Percentiles rank a stretch among this genome's conserved stretches.
Evolutionary conservation across 2,329 filamentous ascomycete species (phyloP).

Genomic region (Ophidiomyces ophidiicola): DNA sequence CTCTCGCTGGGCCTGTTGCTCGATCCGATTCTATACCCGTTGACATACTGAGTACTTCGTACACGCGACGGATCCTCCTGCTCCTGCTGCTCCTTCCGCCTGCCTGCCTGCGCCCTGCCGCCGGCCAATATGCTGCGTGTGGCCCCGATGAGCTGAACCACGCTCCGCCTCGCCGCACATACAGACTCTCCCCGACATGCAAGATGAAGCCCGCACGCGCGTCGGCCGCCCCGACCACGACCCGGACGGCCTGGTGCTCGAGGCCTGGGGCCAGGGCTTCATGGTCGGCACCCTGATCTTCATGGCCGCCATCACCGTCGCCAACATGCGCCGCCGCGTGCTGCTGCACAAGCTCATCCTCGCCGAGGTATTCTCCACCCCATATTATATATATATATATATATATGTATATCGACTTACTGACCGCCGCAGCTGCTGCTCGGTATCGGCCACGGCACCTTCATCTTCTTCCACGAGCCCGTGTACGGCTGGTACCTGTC

Average conservation of each 20-base stretch:
- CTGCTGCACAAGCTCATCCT: constrained; percentile 41
- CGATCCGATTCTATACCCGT: too few species aligned
- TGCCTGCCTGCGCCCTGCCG: too few species aligned
- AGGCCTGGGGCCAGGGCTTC: constrained; percentile 39
- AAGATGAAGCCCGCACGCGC: not conserved
- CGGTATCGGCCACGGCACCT: constrained; percentile 46
- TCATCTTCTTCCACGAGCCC: constrained; percentile 45
- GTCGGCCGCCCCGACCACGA: constrained; percentile 14
- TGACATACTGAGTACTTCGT: too few species aligned
- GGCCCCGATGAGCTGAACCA: too few species aligned
- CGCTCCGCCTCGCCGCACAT: not conserved
- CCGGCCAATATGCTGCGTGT: too few species aligned
- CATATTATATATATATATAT: too few species aligned
- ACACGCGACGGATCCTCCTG: too few species aligned
- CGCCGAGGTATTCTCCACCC: constrained; percentile 29
- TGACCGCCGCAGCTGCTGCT: constrained; percentile 46
- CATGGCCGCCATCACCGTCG: constrained; percentile 38
- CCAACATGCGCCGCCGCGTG: constrained; percentile 40
- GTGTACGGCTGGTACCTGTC: constrained; percentile 54
- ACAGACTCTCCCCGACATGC: constrained; percentile 1
- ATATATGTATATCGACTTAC: too few species aligned
- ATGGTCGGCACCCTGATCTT: constrained; percentile 40
- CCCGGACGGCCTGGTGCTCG: constrained; percentile 30
- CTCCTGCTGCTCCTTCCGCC: too few species aligned
- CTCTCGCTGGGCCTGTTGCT: too few species aligned